These are phyloP conservation scores for Nowakowskiella sp. DNA, from an alignment of 192 early-diverging fungal genomes.

Conservation along the genomic window DNA sequence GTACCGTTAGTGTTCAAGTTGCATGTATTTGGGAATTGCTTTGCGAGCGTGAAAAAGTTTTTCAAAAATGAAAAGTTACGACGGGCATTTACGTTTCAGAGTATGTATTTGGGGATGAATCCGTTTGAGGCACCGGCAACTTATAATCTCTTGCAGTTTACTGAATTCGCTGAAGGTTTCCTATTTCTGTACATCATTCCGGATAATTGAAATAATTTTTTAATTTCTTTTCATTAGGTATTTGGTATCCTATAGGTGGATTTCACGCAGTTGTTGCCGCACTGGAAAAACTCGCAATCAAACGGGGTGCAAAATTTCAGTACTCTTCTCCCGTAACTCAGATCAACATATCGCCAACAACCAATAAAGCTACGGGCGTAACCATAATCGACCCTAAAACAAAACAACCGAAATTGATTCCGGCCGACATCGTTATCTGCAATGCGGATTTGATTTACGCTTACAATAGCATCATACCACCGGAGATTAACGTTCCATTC, in stretches of 20 bases:
- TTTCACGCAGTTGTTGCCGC: conserved; percentile 41
- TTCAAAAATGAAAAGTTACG: conserved; percentile 45
- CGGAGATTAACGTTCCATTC: conserved; percentile 2
- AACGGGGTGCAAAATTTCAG: conserved; percentile 28
- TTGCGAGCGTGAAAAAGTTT: conserved; percentile 28
- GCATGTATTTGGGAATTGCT: conserved; percentile 36
- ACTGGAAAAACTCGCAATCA: conserved; percentile 33
- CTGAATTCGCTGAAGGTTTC: conserved; percentile 43
- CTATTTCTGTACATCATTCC: neutral
- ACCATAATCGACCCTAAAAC: conserved; percentile 33
- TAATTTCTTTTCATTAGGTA: conserved; percentile 15
- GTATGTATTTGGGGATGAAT: conserved; percentile 61
- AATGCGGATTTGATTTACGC: conserved; percentile 47
- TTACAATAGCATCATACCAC: conserved; percentile 42
- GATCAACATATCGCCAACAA: conserved; percentile 26
- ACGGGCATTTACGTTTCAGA: conserved; percentile 52
- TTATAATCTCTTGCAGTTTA: conserved; percentile 44
- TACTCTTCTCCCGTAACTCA: conserved; percentile 30
- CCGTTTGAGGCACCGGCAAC: conserved; percentile 53
- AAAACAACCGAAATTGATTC: too few species aligned
- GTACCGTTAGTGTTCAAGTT: conserved; percentile 27
- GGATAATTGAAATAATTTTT: neutral
- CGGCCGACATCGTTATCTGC: conserved; percentile 49
- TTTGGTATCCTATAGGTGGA: conserved; percentile 50
- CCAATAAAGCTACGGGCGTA: conserved; percentile 35